Conservation (phyloP, 768 basidiomycete species). For the Naganishia randhawae region DNA sequence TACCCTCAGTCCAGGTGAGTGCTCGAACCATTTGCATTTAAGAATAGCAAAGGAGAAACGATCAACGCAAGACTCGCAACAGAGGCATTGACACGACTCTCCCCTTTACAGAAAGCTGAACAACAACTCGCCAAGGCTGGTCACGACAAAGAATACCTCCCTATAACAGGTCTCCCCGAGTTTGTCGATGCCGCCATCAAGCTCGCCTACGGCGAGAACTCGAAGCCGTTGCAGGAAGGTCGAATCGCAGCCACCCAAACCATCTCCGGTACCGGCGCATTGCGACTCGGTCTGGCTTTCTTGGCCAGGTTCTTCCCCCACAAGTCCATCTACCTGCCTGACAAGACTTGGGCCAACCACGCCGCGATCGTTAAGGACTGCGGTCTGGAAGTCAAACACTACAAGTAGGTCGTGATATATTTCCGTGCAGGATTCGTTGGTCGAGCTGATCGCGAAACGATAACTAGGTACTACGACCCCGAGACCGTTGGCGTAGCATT, state of each 20-base stretch:
- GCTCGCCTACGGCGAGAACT: conserved; percentile 80
- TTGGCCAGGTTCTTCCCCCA: conserved; percentile 55
- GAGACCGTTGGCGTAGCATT: conserved; percentile 89
- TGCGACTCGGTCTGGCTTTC: conserved; percentile 91
- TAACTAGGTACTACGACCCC: conserved; percentile 65
- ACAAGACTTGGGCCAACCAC: conserved; percentile 96
- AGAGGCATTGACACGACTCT: not conserved
- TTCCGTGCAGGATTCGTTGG: not conserved
- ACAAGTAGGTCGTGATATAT: conserved; percentile 52
- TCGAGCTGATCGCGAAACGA: not conserved
- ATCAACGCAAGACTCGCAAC: not conserved
- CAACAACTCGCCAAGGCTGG: conserved; percentile 62
- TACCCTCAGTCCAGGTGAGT: conserved; percentile 80
- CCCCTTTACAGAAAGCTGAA: conserved; percentile 31
- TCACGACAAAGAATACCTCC: conserved; percentile 93
- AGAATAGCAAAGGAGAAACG: not conserved
- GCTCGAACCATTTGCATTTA: not conserved
- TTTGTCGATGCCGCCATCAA: conserved; percentile 83
- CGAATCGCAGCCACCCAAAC: conserved; percentile 78
- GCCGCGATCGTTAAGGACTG: conserved; percentile 85
- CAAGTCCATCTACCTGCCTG: conserved; percentile 75
- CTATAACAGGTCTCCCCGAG: conserved; percentile 82
- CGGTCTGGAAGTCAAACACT: conserved; percentile 76
- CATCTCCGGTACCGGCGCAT: conserved; percentile 96
- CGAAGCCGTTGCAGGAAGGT: conserved; percentile 63